Base-by-base conservation (phyloP, 495 filamentous ascomycete genomes). In the Hamigera avellanea region DNA sequence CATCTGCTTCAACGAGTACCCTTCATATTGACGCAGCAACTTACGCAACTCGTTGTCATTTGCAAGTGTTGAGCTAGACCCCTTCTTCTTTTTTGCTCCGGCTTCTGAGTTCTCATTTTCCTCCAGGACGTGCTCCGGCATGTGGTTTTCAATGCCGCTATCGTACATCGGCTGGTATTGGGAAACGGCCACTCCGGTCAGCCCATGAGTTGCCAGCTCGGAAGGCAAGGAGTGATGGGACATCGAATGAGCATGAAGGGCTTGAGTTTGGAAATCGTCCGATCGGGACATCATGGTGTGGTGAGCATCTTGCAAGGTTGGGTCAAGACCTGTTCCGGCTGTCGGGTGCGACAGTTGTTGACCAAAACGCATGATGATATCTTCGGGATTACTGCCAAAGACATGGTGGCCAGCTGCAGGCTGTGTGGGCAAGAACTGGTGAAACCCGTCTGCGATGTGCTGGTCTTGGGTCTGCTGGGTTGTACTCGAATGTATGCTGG, bases 31-130 rank as follows among this genome's bases (percentile, higher is more conserved):
- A 1, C 72, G 62, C 35, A 93, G 80, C 19, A 98, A 62, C 48
- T 87, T 84, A 36, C 88, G 77, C 62, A 98, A 73, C 52, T 98
- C 91, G 31, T 83, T 72, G 46, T 98, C 91, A 55, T 93, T 94
- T 19, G 86, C 86, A 2, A 86, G 75, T 16, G 76, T 88, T 0
- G 81, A 76, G 26, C 70, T 75, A 3, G 80, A 77, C 1, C 71
- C 70, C 37, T 78, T 75, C 59, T 81, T 87, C 43, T 72, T 75
- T 42, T 70, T 67, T 14, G 62, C 61, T 8, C 73, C 72, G 18
- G 73, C 63, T 41, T 84, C 81, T 0, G 64, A 72, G 23, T 78
- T 67, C 14, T 80, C 74, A 29, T 73, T 75, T 6, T 81, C 78
- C 15, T 87, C 80, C 30, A 71, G 64, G 1, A 63, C 43, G 6